Conservation (phyloP, 305 asterid species). For the Salvia sclarea region DNA sequence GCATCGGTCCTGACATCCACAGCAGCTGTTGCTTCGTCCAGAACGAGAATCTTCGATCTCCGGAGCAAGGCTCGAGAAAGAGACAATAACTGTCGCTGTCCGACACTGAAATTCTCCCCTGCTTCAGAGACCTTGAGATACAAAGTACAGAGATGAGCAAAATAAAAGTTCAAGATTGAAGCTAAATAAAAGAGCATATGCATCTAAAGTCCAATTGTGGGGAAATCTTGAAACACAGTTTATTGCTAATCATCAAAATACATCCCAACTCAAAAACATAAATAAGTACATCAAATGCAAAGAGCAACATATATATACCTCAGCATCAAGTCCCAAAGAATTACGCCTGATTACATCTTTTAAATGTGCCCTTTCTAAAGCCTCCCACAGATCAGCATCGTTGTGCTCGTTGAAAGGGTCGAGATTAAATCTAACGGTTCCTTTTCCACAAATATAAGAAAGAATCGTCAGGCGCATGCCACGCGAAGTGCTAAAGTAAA, state of each 20-base stretch:
- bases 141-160: constrained; percentile 20
- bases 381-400: constrained; percentile 96
- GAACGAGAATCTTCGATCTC: constrained; percentile 88
- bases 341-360: constrained; percentile 89
- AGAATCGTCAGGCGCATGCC: constrained; percentile 14
- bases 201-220: neutral
- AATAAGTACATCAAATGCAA: constrained; percentile 2
- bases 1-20: constrained; percentile 94
- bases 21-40: constrained; percentile 94
- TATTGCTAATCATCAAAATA: neutral
- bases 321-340: constrained; percentile 79
- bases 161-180: neutral
- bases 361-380: constrained; percentile 90
- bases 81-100: constrained; percentile 82
- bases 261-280: neutral
- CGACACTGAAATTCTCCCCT: constrained; percentile 93
- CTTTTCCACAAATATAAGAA: constrained; percentile 42
- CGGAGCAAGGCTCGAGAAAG: constrained; percentile 88
- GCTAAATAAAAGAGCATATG: neutral
- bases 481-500: neutral
- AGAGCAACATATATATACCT: constrained; percentile 51
- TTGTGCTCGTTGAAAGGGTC: constrained; percentile 95
- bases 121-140: constrained; percentile 76
- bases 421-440: constrained; percentile 90
- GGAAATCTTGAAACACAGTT: neutral